Evolutionary conservation across 768 basidiomycete genomes (phyloP).

Genomic region (Pholiota microspora): DNA sequence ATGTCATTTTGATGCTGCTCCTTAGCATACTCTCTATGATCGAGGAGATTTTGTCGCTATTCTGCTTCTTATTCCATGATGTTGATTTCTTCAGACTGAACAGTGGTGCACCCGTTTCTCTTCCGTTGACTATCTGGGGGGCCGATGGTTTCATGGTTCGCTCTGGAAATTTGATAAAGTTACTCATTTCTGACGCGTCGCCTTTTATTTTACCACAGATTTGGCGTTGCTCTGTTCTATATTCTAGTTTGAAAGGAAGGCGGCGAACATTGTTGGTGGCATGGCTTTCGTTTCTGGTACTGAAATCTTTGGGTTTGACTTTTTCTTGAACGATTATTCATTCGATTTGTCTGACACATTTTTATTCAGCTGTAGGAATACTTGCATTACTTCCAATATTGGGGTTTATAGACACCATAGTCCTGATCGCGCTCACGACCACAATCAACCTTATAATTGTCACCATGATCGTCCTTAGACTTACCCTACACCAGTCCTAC

Average conservation of each 20-base stretch:
- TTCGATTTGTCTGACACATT: too few species aligned
- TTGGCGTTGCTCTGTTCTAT: conserved; percentile 15
- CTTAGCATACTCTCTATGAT: conserved; percentile 12
- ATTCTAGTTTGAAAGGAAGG: conserved; percentile 4
- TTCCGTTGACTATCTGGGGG: conserved; percentile 16
- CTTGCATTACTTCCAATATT: conserved; percentile 2
- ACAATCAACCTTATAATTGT: conserved; percentile 11
- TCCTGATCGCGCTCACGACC: conserved; percentile 11
- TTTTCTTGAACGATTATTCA: background rate
- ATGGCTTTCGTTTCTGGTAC: conserved; percentile 4
- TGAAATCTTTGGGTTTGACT: conserved; percentile 4
- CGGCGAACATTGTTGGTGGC: background rate
- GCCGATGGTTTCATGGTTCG: conserved; percentile 19
- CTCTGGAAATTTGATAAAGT: background rate
- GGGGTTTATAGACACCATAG: background rate
- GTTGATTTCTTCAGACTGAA: conserved; percentile 2
- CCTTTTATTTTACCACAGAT: conserved; percentile 2
- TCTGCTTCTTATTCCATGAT: conserved; percentile 4
- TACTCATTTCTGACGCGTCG: background rate
- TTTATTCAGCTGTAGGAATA: conserved; percentile 6
- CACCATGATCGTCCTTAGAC: conserved; percentile 10
- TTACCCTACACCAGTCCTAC: conserved; percentile 9
- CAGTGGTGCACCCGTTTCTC: conserved; percentile 7
- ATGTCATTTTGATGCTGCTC: conserved; percentile 8
- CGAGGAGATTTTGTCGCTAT: conserved; percentile 1